These are phyloP conservation scores for Tirmania nivea DNA, from an alignment of 495 filamentous ascomycete genomes.

Conservation along the genomic window DNA sequence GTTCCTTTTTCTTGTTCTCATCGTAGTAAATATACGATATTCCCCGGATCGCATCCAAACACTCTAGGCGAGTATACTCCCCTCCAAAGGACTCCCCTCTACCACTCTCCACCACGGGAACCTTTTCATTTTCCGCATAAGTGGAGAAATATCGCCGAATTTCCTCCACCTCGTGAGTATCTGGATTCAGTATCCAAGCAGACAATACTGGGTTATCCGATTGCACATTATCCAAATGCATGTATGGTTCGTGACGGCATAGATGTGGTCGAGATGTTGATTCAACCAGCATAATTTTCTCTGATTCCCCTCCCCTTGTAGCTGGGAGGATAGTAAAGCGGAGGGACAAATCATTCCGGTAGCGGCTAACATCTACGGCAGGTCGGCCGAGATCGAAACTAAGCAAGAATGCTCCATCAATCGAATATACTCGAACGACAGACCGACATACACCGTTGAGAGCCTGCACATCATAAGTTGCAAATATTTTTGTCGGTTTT, in stretches of 20 bases:
- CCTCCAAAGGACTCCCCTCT: slow-evolving; percentile 3
- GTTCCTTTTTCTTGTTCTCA: slow-evolving; percentile 7
- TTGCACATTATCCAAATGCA: slow-evolving; percentile 6
- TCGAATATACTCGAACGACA: neutral
- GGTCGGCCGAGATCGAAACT: slow-evolving; percentile 15
- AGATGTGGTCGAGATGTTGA: slow-evolving; percentile 15
- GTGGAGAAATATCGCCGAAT: slow-evolving; percentile 13
- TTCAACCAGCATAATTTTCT: slow-evolving; percentile 13
- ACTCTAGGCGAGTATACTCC: slow-evolving; percentile 14
- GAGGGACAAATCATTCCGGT: slow-evolving; percentile 9
- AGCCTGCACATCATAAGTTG: neutral
- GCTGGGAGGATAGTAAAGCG: neutral
- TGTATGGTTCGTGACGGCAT: slow-evolving; percentile 9
- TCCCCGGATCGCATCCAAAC: slow-evolving; percentile 14
- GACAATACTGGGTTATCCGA: slow-evolving; percentile 13
- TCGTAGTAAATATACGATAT: slow-evolving; percentile 16
- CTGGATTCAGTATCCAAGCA: slow-evolving; percentile 12
- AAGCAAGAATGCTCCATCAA: slow-evolving; percentile 10
- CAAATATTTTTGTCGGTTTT: neutral
- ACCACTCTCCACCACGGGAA: slow-evolving; percentile 8
- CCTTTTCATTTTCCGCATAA: slow-evolving; percentile 15
- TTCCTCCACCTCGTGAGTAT: slow-evolving; percentile 15
- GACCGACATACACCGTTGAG: neutral
- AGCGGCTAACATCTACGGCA: slow-evolving; percentile 10
- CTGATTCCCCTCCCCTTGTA: neutral